Conservation (phyloP, 208 protist genomes). For the Wallacemonas sp. region DNA sequence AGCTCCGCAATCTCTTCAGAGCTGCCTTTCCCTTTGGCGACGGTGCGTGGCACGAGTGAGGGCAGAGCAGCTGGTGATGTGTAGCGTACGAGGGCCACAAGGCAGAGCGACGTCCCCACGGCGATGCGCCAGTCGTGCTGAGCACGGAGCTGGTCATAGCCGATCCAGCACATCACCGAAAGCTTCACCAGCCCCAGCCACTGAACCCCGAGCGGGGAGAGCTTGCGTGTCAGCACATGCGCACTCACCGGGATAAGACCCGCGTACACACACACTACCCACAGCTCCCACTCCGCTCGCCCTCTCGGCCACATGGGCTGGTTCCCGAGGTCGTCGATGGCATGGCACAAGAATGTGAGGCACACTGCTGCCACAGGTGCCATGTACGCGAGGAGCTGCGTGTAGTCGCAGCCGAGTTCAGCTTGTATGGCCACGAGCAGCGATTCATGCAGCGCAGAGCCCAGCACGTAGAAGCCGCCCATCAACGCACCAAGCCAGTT, state of each 20-base stretch:
- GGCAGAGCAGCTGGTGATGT: conserved; percentile 4
- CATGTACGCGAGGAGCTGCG: conserved; percentile 1
- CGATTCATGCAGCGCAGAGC: not conserved
- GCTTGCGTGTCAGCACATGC: not conserved
- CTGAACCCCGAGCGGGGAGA: not conserved
- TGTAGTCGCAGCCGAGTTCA: conserved; percentile 1
- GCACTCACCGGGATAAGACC: not conserved
- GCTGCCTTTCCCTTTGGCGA: no score
- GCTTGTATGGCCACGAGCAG: not conserved
- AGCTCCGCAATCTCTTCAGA: no score
- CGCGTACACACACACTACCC: not conserved
- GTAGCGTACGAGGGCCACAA: not conserved
- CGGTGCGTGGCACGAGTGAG: no score
- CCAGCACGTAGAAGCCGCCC: not conserved
- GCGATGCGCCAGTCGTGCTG: not conserved
- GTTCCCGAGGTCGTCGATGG: conserved; percentile 7
- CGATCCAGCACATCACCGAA: conserved; percentile 1
- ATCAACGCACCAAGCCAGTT: conserved; percentile 9
- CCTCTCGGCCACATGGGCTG: conserved; percentile 6
- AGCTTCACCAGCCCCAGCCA: conserved; percentile 6
- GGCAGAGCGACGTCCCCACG: not conserved
- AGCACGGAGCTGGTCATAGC: not conserved
- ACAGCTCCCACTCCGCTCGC: not conserved
- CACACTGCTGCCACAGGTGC: not conserved
- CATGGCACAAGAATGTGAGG: conserved; percentile 11